Conservation (phyloP, 345 rosid genomes). For the Aquilaria sinensis region DNA sequence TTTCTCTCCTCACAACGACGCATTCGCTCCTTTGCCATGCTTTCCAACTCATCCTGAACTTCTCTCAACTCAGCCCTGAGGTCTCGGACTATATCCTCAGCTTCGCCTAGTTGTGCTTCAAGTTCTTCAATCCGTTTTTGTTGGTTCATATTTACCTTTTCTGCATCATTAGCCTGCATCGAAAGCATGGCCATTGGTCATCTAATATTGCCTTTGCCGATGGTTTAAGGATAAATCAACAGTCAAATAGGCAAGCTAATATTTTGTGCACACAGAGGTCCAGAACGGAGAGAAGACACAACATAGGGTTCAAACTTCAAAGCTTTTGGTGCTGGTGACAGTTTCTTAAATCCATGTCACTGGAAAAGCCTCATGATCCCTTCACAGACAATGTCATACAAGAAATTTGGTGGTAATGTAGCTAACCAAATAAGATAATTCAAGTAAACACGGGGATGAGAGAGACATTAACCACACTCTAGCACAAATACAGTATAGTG, state of each 20-base stretch:
- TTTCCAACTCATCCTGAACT: conserved; percentile 57
- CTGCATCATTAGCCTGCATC: conserved; percentile 68
- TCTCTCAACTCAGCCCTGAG: conserved; percentile 68
- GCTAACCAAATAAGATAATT: too few relatives aligned
- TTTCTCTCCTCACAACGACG: conserved; percentile 17
- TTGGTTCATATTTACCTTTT: conserved; percentile 39
- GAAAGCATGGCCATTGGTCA: conserved; percentile 3
- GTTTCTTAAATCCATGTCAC: too few relatives aligned
- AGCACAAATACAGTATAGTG: too few relatives aligned
- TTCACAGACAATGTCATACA: too few relatives aligned
- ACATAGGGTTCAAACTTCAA: background rate
- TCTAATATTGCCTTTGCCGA: background rate
- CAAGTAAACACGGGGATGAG: too few relatives aligned
- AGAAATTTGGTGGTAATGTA: too few relatives aligned
- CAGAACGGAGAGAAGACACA: background rate
- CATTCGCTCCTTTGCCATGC: conserved; percentile 19
- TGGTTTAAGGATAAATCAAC: background rate
- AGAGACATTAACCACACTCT: too few relatives aligned
- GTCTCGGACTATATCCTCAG: conserved; percentile 79
- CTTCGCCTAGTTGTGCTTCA: conserved; percentile 87
- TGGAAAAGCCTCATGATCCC: too few relatives aligned
- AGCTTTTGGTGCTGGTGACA: background rate
- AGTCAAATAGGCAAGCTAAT: background rate
- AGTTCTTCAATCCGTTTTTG: conserved; percentile 70
- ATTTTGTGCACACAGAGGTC: too few relatives aligned